A percentile compares a stretch with the other conserved stretches of the same genome.
Evolutionary conservation across 352 stramenopile genomes (phyloP).

Genomic region (Pythium graminicola): DNA sequence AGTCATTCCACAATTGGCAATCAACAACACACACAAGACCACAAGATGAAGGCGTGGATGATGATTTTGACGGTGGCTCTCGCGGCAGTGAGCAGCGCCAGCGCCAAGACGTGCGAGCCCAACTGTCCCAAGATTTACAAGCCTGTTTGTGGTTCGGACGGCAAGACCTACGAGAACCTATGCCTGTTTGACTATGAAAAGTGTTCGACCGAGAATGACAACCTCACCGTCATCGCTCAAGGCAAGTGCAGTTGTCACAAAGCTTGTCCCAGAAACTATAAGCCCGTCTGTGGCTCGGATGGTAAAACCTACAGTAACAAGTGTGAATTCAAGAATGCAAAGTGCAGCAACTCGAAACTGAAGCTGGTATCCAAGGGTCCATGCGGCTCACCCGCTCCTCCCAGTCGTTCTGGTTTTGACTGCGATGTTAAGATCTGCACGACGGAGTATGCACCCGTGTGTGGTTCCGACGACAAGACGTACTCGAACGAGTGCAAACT

Average conservation of each 20-base stretch:
- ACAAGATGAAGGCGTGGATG: constrained; percentile 17
- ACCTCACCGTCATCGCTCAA: constrained; percentile 15
- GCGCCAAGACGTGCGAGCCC: constrained; percentile 11
- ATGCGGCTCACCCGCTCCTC: constrained; percentile 2
- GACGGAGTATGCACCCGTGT: constrained; percentile 25
- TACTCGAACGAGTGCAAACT: constrained; percentile 26
- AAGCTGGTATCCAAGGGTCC: constrained; percentile 8
- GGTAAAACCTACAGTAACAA: constrained; percentile 28
- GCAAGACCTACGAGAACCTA: constrained; percentile 27
- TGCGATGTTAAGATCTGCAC: constrained; percentile 5
- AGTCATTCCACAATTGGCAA: constrained; percentile 15
- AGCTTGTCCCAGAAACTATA: constrained; percentile 15
- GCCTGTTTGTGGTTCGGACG: constrained; percentile 25
- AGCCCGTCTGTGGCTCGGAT: constrained; percentile 24
- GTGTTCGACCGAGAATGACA: constrained; percentile 19
- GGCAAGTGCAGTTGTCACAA: constrained; percentile 17
- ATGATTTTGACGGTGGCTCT: constrained; percentile 5
- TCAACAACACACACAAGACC: background rate
- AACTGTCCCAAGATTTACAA: constrained; percentile 23
- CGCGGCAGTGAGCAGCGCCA: constrained; percentile 2
- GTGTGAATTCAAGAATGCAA: constrained; percentile 18
- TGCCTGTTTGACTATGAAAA: constrained; percentile 22
- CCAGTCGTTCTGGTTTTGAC: background rate
- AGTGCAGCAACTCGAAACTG: constrained; percentile 15
- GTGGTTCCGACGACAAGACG: constrained; percentile 36